Base-by-base conservation (phyloP, 208 protist genomes). In the Novymonas esmeraldas region DNA sequence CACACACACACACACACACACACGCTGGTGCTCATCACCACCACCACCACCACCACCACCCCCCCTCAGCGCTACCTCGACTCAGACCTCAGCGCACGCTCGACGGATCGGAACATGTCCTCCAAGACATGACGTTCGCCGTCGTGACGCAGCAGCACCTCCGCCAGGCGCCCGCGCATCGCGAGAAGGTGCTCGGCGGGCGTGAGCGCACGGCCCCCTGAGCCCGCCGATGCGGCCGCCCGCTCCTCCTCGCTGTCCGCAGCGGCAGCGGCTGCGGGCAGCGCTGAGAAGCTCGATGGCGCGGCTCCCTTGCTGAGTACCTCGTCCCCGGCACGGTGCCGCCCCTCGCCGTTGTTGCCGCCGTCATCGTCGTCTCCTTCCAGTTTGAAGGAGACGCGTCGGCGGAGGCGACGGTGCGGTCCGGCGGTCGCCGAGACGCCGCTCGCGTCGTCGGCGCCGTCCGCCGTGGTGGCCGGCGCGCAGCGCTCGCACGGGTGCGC, bases 91-190 rank as follows among this genome's bases (percentile, higher is more conserved):
- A 71, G 14, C 38, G 59, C 56, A 1, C 33, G 52, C 38, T 68
- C 44, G 13, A 78, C 9, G 18, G 58, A 42, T 11, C 28, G 56
- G 20, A 81, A 69, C 79, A 84, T 79, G 14, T 65, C 56, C 6
- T 76, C 70, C 28, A 84, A 56, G 41, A 84, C 70, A 6, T 51
- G 48, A 5, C 61, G 34, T 66, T 84, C 79, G 2, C 57, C 73
- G 13, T 70, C 52, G 39, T 67, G 48, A 0, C 70, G 74, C 60
- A 67, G 62, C 63, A 80, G 41, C 50, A 77, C 67, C 55, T 84
- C 67, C 51, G 64, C 61, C 5, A 82, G 50, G 1, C 60, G 63
- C 6, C 58, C 72, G 2, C 56, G 36, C 77, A 74, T 74, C 5
- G 59, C 77, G 49, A 75, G 42, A 10, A 78, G 50, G n/a, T 63